Base-by-base conservation (phyloP, 2,329 filamentous ascomycete species). In the Botrytis byssoidea region DNA sequence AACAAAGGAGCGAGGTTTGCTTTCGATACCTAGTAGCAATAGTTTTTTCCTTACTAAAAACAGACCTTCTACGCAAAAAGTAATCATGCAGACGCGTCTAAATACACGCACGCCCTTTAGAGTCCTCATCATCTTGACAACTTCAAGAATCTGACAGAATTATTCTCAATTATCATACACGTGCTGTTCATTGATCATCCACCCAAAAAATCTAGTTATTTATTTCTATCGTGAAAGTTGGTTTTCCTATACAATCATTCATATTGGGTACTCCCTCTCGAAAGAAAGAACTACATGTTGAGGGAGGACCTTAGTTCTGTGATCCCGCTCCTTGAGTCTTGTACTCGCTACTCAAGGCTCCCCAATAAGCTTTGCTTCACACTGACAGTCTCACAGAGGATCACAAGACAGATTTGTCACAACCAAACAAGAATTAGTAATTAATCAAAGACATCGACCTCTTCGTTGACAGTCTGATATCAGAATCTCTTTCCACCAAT, bases 241-340 rank as follows among this genome's bases (percentile, higher is more conserved):
- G 6, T 0, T 3, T n/a, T 6, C 12, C 25, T n/a, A n/a, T n/a
- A n/a, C 12, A 3, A 3, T n/a, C 2, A n/a, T 16, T 6, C 25
- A 51, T 51, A n/a, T 25, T 51, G 3, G 32, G 32, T 32, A 14
- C 48, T 51, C 48, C 22, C 25, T 51, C 25, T 6, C 10, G n/a
- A n/a, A 51, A 51, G 48, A 25, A n/a, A 6, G 22, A 51, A 51
- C 25, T 51, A 25, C 25, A 7, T 51, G 6, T 51, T 7, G 48
- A 3, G 46, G 48, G 48, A 55, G 12, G 25, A n/a, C 25, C 12
- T 55, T n/a, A 7, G 48, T n/a, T 55, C 48, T 55, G 48, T 55
- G 14, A 14, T 12, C 12, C 48, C 48, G 2, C 25, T n/a, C 48
- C 48, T 55, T 7, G 12, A 25, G 12, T 57, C n/a, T 57, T 18